Conservation (phyloP, 2,329 filamentous ascomycete species). For the Xylariaceae sp. region DNA sequence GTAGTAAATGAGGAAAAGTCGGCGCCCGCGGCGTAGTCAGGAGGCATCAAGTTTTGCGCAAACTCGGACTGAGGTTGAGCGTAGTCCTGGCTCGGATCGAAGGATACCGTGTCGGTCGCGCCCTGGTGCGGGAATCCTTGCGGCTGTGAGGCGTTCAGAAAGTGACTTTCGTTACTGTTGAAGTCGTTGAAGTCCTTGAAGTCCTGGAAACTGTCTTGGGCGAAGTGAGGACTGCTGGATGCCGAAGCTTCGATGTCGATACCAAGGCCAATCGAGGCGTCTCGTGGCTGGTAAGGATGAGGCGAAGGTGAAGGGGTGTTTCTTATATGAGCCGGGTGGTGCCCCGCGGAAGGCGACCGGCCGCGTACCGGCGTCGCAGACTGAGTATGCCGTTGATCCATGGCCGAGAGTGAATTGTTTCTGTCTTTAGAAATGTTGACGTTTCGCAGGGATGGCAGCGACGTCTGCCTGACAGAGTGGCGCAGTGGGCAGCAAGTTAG, state of each 20-base stretch:
- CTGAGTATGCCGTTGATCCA: conserved; percentile 47
- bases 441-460: conserved; percentile 30
- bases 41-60: conserved; percentile 43
- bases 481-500: conserved; percentile 26
- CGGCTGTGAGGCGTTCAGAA: conserved; percentile 47
- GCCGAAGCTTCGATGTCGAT: conserved; percentile 53
- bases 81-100: conserved; percentile 33
- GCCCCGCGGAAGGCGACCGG: conserved; percentile 58
- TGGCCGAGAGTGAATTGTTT: conserved; percentile 35
- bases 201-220: conserved; percentile 44
- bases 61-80: conserved; percentile 43
- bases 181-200: conserved; percentile 47
- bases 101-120: conserved; percentile 35
- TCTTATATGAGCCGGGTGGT: conserved; percentile 63
- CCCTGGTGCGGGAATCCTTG: conserved; percentile 45
- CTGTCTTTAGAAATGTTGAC: conserved; percentile 34
- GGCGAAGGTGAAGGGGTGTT: conserved; percentile 62
- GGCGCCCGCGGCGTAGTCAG: conserved; percentile 46
- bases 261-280: conserved; percentile 54
- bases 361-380: conserved; percentile 41
- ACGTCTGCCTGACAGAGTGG: conserved; percentile 33
- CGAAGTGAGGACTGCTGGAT: conserved; percentile 39
- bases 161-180: conserved; percentile 41
- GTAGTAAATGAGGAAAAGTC: conserved; percentile 65
- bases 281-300: conserved; percentile 51